These are phyloP conservation scores for Colletotrichum limetticola DNA, from an alignment of 2,329 filamentous ascomycete genomes.

Conservation along the genomic window DNA sequence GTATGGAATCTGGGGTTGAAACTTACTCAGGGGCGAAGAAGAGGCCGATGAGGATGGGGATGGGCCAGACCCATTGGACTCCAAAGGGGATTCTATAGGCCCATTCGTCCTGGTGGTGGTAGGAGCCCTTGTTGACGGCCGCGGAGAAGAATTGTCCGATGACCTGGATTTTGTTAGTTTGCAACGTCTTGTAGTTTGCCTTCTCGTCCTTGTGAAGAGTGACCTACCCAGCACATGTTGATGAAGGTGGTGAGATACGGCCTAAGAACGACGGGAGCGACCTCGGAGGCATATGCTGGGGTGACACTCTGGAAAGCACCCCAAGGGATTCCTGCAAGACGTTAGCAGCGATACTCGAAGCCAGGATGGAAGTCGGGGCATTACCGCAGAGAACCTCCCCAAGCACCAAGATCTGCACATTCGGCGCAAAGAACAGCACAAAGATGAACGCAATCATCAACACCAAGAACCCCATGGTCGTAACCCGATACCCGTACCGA, in stretches of 20 bases:
- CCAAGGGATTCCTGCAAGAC: slow-evolving; percentile 59
- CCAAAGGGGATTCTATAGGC: slow-evolving; percentile 62
- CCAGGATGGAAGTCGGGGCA: too few species aligned
- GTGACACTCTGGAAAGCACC: slow-evolving; percentile 63
- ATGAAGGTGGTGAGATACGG: slow-evolving; percentile 65
- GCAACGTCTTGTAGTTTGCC: too few species aligned
- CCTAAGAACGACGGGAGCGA: slow-evolving; percentile 58
- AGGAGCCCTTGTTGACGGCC: slow-evolving; percentile 57
- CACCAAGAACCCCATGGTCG: slow-evolving; percentile 58
- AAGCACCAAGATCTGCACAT: slow-evolving; percentile 56
- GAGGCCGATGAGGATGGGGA: slow-evolving; percentile 56
- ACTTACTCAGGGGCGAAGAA: slow-evolving; percentile 58
- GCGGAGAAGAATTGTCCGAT: slow-evolving; percentile 64
- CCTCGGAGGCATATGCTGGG: slow-evolving; percentile 64
- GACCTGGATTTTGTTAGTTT: slow-evolving; percentile 37
- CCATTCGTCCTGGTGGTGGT: slow-evolving; percentile 54
- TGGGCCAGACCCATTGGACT: slow-evolving; percentile 64
- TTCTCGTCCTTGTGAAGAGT: neutral
- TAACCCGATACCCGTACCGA: slow-evolving; percentile 60
- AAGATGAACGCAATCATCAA: slow-evolving; percentile 63
- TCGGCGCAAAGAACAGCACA: slow-evolving; percentile 62
- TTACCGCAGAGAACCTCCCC: slow-evolving; percentile 58
- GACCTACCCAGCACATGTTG: slow-evolving; percentile 63
- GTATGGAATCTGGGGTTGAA: neutral
- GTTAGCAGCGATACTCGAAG: slow-evolving; percentile 34